Base-by-base conservation (phyloP, 768 basidiomycete species). In the Leccinum variicolor region DNA sequence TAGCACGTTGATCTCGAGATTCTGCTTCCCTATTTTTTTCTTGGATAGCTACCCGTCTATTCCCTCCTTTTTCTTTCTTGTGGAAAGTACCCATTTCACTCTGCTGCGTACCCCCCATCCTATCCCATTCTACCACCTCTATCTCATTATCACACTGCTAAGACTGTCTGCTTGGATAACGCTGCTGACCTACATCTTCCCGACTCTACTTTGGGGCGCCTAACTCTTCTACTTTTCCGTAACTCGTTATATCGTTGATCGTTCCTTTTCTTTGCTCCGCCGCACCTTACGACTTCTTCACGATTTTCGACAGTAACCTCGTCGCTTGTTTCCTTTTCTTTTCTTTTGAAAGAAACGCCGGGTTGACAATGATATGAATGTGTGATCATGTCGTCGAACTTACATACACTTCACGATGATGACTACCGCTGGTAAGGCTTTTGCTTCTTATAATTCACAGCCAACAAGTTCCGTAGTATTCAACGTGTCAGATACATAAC, bases 31-130 rank as follows among this genome's bases (percentile, higher is more conserved):
- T 11, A n/a, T 13, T n/a, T 29, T 19, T 45, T 58, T 36, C 45
- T 49, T 56, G 51, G 63, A 59, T 58, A 63, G 41, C 55, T 54
- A 50, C 49, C 17, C 53, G 17, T 36, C 31, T 60, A 60, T 55
- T 28, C 51, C 29, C 41, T 50, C 23, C 14, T 33, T 61, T 47
- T 47, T 29, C 28, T 33, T 57, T 13, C 7, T 29, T n/a, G 56
- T 57, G 56, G 64, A 60, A 59, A 46, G 45, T 55, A 48, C 50
- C 55, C 51, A n/a, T 45, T 55, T 53, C 41, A n/a, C 36, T 48
- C 36, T 53, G 48, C 49, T 34, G 21, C 47, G 39, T 52, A 39
- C 56, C 52, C 48, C 17, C 36, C 51, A 52, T 26, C 43, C 49
- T 53, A 56, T 55, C 36, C 46, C 36, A 29, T 23, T 23, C 46